A percentile compares a stretch with the other conserved stretches of the same genome.
Evolutionary conservation across 2,329 filamentous ascomycete species (phyloP).

Genomic region (Fusarium nurragi): DNA sequence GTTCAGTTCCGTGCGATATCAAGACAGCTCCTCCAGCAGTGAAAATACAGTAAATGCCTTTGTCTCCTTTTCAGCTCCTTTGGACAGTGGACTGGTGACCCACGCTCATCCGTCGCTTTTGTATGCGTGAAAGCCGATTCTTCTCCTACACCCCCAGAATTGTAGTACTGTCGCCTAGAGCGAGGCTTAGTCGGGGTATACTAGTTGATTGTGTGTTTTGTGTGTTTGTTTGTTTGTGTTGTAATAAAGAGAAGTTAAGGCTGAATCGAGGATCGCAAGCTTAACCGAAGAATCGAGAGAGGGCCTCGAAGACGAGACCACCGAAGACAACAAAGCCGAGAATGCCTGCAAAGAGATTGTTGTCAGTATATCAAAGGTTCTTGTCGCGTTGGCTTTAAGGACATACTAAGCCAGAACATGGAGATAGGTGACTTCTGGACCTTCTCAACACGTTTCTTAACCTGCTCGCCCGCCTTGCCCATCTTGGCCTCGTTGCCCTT

Average conservation of each 20-base stretch:
- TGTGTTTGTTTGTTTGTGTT: constrained; percentile 7
- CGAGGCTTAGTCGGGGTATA: constrained; percentile 16
- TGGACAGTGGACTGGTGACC: constrained; percentile 7
- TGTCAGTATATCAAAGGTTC: constrained; percentile 12
- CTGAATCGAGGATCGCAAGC: background rate
- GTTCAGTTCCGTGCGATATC: constrained; percentile 41
- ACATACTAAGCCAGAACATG: constrained; percentile 70
- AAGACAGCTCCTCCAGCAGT: constrained; percentile 27
- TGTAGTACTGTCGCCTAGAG: background rate
- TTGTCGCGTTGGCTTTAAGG: background rate
- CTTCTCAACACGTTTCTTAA: constrained; percentile 70
- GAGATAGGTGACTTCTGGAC: constrained; percentile 69
- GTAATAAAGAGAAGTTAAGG: constrained; percentile 1
- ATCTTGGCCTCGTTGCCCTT: constrained; percentile 77
- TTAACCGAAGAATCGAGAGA: constrained; percentile 63
- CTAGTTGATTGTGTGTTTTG: background rate
- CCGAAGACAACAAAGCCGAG: constrained; percentile 70
- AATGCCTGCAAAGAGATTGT: constrained; percentile 52
- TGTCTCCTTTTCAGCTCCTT: constrained; percentile 6
- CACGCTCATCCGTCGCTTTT: constrained; percentile 4
- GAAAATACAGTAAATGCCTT: constrained; percentile 32
- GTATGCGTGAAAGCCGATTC: constrained; percentile 1
- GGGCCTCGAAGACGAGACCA: constrained; percentile 66
- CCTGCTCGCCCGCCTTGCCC: constrained; percentile 74
- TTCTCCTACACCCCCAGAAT: constrained; percentile 6